Percentiles rank a stretch among this genome's conserved stretches.
Conservation (phyloP, 257 asterid genomes). For the Gardenia jasminoides region DNA sequence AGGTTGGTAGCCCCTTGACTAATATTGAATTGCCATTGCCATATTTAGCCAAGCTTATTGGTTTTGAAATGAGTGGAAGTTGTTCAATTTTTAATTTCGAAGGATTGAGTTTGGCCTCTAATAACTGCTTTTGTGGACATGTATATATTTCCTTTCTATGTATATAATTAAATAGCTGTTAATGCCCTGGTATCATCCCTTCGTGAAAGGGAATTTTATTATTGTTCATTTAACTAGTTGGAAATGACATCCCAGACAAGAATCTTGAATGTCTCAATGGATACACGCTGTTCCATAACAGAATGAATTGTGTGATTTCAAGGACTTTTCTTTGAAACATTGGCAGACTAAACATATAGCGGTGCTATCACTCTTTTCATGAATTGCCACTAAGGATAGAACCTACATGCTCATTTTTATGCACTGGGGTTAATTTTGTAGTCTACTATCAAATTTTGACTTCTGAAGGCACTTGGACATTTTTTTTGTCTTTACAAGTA, state of each 20-base stretch:
- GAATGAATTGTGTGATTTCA: not conserved
- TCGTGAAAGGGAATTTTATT: not conserved
- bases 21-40: not conserved
- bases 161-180: not conserved
- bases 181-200: not conserved
- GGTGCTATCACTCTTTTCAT: not conserved
- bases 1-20: slow-evolving; percentile 29
- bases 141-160: not conserved
- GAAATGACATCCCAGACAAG: not conserved
- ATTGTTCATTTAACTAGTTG: not conserved
- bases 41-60: not conserved
- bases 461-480: not conserved
- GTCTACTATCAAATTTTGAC: not conserved
- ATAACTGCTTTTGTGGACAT: not conserved
- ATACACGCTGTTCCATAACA: not conserved
- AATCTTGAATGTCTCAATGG: not conserved
- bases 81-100: not conserved
- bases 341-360: not conserved
- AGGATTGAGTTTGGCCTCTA: not conserved
- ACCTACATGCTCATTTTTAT: not conserved
- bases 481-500: not conserved
- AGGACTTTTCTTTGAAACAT: too few species aligned
- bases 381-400: not conserved
- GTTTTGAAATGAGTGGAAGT: not conserved
- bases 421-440: not conserved